phyloP scores from a whole-genome alignment of 768 basidiomycete species.

The Suillus subaureus region DNA sequence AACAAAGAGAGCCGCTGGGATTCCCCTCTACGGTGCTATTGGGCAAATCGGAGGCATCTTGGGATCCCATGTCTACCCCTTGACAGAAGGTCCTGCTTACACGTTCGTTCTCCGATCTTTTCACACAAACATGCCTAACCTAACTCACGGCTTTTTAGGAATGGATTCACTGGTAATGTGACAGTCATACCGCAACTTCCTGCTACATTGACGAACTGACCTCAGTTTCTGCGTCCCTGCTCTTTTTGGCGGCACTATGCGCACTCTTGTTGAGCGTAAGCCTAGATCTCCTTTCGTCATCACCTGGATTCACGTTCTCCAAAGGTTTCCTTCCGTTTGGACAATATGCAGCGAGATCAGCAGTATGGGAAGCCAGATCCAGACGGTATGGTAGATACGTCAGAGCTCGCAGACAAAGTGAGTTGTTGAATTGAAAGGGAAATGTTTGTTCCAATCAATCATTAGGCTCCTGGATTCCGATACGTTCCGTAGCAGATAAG shows the following conservation, averaged over 20 bases:
- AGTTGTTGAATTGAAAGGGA: slow-evolving; percentile 9
- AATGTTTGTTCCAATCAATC: not conserved
- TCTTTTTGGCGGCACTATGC: slow-evolving; percentile 5
- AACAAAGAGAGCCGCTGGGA: slow-evolving; percentile 45
- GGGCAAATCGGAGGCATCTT: slow-evolving; percentile 45
- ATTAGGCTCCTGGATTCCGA: slow-evolving; percentile 62
- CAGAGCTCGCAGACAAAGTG: slow-evolving; percentile 67
- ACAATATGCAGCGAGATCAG: slow-evolving; percentile 45
- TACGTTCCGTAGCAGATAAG: slow-evolving; percentile 41
- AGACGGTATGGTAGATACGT: slow-evolving; percentile 57
- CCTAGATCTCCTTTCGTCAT: no score
- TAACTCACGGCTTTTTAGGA: not conserved
- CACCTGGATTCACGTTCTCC: not conserved
- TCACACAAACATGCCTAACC: not conserved
- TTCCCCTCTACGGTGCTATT: slow-evolving; percentile 44
- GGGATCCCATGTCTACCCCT: slow-evolving; percentile 45
- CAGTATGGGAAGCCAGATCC: slow-evolving; percentile 52
- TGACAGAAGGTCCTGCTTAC: slow-evolving; percentile 42
- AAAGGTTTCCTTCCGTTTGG: not conserved
- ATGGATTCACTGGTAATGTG: not conserved
- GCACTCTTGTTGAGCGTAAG: slow-evolving; percentile 7
- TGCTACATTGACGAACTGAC: not conserved
- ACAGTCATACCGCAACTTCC: not conserved
- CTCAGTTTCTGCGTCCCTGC: not conserved
- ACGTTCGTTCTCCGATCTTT: slow-evolving; percentile 24